Evolutionary conservation across 1,139 yeast genomes (phyloP), one percentile per base, ranked within the genome.

Genomic region (Kurtzmaniella quercitrusa): DNA sequence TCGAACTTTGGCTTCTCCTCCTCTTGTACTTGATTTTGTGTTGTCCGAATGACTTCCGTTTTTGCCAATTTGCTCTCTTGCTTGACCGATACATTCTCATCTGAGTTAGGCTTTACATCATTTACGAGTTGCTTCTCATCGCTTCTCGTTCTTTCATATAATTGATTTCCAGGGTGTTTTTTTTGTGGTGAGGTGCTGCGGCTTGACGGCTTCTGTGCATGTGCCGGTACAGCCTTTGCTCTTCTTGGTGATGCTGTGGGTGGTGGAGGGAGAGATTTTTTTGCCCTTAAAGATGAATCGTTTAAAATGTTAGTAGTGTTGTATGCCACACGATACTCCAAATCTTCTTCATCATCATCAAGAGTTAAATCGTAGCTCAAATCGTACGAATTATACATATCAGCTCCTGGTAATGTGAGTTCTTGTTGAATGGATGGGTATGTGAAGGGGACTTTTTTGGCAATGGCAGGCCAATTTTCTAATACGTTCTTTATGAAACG

Each of bases 401-500:
- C 42, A 3, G 38, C 17, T 2, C 3, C 38, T 33, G 39, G 36
- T 20, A 18, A 36, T 14, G 33, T 26, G 4, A 19, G 22, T 48
- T 59, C 51, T 12, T 61, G 63, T 14, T 54, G 52, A 28, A 66
- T 56, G 2, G 52, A 49, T 11, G 47, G 51, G 18, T 30, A 30
- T 30, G 16, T 12, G 40, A 46, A 51, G 17, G 49, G 41, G 33
- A 52, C 54, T 11, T 45, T 38, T 8, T 48, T 49, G 2, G 47
- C 37, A 9, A 66, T 47, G 2, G 46, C 34, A 2, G 42, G 44
- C 79, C 83, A 80, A 47, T 70, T 59, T 32, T 68, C 74, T 34
- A 80, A 50, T 4, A 78, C 49, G 48, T 78, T 78, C 46, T 68
- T 74, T 36, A 80, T 60, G 45, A 72, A 78, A 42, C 82, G 61